Conservation (phyloP, 768 basidiomycete genomes). For the Leccinum disarticulatum region DNA sequence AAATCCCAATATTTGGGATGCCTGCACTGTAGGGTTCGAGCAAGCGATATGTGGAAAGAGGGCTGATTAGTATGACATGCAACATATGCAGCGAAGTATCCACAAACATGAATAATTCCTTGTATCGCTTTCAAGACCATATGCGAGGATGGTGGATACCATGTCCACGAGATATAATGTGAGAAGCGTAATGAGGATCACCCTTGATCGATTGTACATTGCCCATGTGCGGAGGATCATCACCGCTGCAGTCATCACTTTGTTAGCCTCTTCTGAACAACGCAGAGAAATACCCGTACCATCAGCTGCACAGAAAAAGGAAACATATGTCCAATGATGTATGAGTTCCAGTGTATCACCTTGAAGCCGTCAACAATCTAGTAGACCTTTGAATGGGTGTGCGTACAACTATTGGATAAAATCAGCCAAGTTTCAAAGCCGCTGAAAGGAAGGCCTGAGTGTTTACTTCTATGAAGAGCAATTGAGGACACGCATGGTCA, state of each 20-base stretch:
- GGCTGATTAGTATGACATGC: background rate
- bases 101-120: background rate
- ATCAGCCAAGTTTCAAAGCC: no score
- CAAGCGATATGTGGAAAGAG: background rate
- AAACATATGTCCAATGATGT: background rate
- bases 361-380: background rate
- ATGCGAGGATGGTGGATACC: background rate
- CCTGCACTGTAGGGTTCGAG: background rate
- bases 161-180: background rate
- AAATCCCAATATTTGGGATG: background rate
- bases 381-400: background rate
- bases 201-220: background rate
- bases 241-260: background rate
- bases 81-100: background rate
- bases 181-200: background rate
- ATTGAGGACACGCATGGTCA: no score
- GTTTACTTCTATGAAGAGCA: no score
- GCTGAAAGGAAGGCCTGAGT: no score
- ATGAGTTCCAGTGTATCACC: background rate
- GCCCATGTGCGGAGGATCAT: conserved; percentile 1
- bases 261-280: background rate
- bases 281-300: background rate
- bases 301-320: background rate
- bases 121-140: no score
- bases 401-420: background rate